Percentiles rank a stretch among this genome's conserved stretches.
phyloP scores from a whole-genome alignment of 768 basidiomycete genomes.

The Kwoniella bestiolae region DNA sequence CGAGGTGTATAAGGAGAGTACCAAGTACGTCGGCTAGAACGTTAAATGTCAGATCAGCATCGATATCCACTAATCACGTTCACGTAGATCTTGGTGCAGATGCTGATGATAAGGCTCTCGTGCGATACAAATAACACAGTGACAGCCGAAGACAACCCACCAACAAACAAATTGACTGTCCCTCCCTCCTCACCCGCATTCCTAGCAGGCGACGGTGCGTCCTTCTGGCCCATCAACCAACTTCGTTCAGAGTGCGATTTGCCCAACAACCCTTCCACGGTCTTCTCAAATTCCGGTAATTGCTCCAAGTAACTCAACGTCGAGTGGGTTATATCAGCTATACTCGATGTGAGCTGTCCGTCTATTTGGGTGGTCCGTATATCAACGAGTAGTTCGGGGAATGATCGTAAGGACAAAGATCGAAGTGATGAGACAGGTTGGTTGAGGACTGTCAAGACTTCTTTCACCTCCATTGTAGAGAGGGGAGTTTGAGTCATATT shows the following conservation, averaged over 20 bases:
- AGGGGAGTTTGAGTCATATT: constrained; percentile 28
- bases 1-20: constrained; percentile 43
- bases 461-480: constrained; percentile 16
- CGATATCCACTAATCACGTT: too few relatives aligned
- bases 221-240: constrained; percentile 56
- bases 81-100: too few relatives aligned
- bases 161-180: constrained; percentile 49
- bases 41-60: too few relatives aligned
- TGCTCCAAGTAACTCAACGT: constrained; percentile 51
- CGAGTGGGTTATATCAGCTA: constrained; percentile 48
- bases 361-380: constrained; percentile 31
- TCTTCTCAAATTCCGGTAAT: constrained; percentile 43
- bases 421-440: constrained; percentile 32
- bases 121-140: too few relatives aligned
- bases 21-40: constrained; percentile 52
- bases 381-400: constrained; percentile 56
- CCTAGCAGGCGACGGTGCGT: constrained; percentile 38
- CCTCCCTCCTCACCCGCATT: constrained; percentile 47
- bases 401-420: constrained; percentile 40
- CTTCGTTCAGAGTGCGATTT: constrained; percentile 51
- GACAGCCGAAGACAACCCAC: too few relatives aligned
- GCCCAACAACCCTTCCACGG: constrained; percentile 41
- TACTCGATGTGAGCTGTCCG: constrained; percentile 24
- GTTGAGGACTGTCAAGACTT: constrained; percentile 20
- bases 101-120: too few relatives aligned